Conservation (phyloP, 331 rosid genomes). For the Dryas integrifolia region DNA sequence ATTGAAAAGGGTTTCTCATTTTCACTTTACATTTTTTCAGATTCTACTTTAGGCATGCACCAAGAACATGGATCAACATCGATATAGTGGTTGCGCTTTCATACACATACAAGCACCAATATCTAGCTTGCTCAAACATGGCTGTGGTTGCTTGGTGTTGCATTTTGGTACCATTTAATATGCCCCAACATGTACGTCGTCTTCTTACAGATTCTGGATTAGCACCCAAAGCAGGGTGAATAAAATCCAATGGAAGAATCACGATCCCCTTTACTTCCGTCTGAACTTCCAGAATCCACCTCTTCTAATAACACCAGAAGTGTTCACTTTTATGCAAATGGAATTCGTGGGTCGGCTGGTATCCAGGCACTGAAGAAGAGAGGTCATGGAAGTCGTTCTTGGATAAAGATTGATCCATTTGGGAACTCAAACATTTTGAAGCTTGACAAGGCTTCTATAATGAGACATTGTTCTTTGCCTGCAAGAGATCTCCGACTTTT, state of each 20-base stretch:
- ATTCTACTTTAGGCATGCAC: constrained; percentile 22
- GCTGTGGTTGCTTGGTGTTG: constrained; percentile 24
- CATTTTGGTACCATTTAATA: constrained; percentile 15
- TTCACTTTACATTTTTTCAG: not conserved
- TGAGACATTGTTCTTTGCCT: constrained; percentile 89
- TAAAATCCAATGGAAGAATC: constrained; percentile 46
- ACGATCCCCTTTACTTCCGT: constrained; percentile 30
- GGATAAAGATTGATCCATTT: constrained; percentile 71
- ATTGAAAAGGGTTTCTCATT: not conserved
- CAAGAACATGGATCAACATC: constrained; percentile 12
- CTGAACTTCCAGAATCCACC: constrained; percentile 34
- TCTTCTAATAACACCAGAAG: constrained; percentile 32
- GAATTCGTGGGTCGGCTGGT: constrained; percentile 40
- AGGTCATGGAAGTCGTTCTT: constrained; percentile 88
- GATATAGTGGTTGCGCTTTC: constrained; percentile 8
- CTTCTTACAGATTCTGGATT: constrained; percentile 14
- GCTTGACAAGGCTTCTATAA: constrained; percentile 88
- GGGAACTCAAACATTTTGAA: constrained; percentile 61
- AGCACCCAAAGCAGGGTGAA: constrained; percentile 19
- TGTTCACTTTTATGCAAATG: constrained; percentile 29
- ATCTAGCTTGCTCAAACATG: constrained; percentile 12
- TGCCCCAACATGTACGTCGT: constrained; percentile 17
- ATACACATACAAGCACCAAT: not conserved
- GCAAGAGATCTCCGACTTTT: constrained; percentile 86
- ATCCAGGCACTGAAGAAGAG: constrained; percentile 69